These are phyloP conservation scores for Penicillium sp. DNA, from an alignment of 2,329 filamentous ascomycete genomes.

Conservation along the genomic window DNA sequence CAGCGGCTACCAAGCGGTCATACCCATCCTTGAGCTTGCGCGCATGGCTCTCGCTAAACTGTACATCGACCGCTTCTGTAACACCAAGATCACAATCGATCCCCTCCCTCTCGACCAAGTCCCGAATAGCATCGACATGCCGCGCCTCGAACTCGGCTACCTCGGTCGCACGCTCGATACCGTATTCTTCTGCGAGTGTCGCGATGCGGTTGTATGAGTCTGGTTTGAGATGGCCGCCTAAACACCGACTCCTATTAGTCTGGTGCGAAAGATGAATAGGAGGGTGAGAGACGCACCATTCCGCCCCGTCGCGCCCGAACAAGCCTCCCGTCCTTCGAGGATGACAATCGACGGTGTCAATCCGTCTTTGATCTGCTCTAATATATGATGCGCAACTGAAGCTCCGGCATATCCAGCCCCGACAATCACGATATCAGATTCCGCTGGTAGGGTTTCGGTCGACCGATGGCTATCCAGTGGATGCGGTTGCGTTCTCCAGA, in stretches of 20 bases:
- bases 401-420: constrained; percentile 53
- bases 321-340: constrained; percentile 47
- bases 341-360: constrained; percentile 35
- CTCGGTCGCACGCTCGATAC: constrained; percentile 43
- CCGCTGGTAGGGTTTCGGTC: constrained; percentile 41
- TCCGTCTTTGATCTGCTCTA: constrained; percentile 25
- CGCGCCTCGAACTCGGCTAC: constrained; percentile 46
- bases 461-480: constrained; percentile 48
- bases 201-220: constrained; percentile 46
- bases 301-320: constrained; percentile 49
- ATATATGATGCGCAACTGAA: constrained; percentile 48
- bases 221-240: constrained; percentile 50
- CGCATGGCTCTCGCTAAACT: constrained; percentile 36
- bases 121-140: constrained; percentile 47
- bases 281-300: constrained; percentile 38
- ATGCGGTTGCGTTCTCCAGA: constrained; percentile 51
- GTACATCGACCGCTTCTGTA: constrained; percentile 46
- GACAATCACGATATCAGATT: constrained; percentile 51
- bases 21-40: constrained; percentile 36
- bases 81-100: constrained; percentile 52
- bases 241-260: background rate
- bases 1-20: constrained; percentile 19
- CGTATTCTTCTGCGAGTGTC: constrained; percentile 37
- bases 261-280: background rate
- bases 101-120: constrained; percentile 44